phyloP scores from a whole-genome alignment of 495 filamentous ascomycete species.

The Pseudoneurospora amorphoporcata region DNA sequence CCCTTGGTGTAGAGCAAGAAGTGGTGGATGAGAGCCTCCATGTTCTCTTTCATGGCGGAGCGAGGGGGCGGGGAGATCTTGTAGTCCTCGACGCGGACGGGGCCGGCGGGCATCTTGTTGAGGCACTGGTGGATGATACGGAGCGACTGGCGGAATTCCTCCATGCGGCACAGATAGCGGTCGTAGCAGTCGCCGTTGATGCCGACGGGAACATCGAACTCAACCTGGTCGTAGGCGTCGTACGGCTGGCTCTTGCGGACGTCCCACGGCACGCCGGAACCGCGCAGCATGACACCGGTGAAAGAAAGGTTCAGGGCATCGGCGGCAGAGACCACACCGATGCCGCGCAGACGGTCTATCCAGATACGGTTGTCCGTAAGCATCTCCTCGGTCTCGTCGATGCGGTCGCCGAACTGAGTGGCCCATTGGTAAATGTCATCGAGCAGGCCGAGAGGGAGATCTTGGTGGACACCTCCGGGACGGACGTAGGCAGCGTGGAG shows the following conservation, averaged over 20 bases:
- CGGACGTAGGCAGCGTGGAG: conserved; percentile 97
- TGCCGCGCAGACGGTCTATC: conserved; percentile 81
- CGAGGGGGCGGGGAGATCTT: conserved; percentile 95
- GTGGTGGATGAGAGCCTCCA: conserved; percentile 99
- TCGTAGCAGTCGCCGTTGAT: conserved; percentile 99
- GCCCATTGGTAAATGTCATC: conserved; percentile 99
- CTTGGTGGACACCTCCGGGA: conserved; percentile 92
- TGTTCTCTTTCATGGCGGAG: conserved; percentile 99
- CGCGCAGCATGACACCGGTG: conserved; percentile 94
- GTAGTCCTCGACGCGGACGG: conserved; percentile 93
- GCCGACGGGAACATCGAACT: conserved; percentile 96
- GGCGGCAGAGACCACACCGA: conserved; percentile 83
- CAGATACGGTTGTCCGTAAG: conserved; percentile 99
- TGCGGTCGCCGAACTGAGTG: conserved; percentile 97
- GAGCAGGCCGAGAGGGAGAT: conserved; percentile 86
- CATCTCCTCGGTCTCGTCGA: conserved; percentile 98
- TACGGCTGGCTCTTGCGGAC: conserved; percentile 92
- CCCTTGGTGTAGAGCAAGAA: conserved; percentile 98
- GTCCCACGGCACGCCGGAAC: conserved; percentile 96
- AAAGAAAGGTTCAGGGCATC: conserved; percentile 95
- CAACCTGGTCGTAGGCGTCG: conserved; percentile 93
- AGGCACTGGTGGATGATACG: conserved; percentile 98
- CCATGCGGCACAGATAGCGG: conserved; percentile 98
- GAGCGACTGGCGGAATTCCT: conserved; percentile 96
- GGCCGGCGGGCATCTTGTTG: conserved; percentile 96